Conservation (phyloP, 2,329 filamentous ascomycete species). For the Diplodia seriata region DNA sequence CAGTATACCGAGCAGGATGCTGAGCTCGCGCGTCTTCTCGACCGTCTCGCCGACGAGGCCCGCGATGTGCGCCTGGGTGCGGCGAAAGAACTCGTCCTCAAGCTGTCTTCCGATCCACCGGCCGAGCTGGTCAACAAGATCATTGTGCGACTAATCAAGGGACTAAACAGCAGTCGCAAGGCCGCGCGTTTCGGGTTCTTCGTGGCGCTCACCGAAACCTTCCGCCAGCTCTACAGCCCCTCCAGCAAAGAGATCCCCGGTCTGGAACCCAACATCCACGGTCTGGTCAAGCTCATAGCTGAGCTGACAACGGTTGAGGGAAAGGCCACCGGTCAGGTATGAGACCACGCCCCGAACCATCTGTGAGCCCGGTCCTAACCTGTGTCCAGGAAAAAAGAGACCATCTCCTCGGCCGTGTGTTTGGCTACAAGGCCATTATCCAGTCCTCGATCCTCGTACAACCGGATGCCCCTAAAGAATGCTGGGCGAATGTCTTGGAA, state of each 20-base stretch:
- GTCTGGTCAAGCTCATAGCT: slow-evolving; percentile 60
- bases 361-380: slow-evolving; percentile 34
- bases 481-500: slow-evolving; percentile 73
- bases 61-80: slow-evolving; percentile 53
- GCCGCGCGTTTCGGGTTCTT: slow-evolving; percentile 89
- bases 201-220: slow-evolving; percentile 81
- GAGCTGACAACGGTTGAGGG: slow-evolving; percentile 59
- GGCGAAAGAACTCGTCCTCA: slow-evolving; percentile 53
- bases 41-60: slow-evolving; percentile 56
- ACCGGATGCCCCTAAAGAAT: slow-evolving; percentile 58
- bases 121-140: slow-evolving; percentile 49
- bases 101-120: slow-evolving; percentile 50
- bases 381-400: slow-evolving; percentile 80
- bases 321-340: slow-evolving; percentile 61
- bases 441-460: slow-evolving; percentile 76
- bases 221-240: slow-evolving; percentile 71
- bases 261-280: slow-evolving; percentile 48
- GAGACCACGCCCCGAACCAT: slow-evolving; percentile 34
- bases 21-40: slow-evolving; percentile 55
- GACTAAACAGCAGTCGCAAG: slow-evolving; percentile 88
- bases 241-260: slow-evolving; percentile 42
- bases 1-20: slow-evolving; percentile 50
- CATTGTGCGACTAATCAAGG: slow-evolving; percentile 71
- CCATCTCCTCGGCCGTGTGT: slow-evolving; percentile 82
- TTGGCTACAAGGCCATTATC: slow-evolving; percentile 85